Conservation (phyloP, 495 filamentous ascomycete genomes). For the Gamarada debralockiae region DNA sequence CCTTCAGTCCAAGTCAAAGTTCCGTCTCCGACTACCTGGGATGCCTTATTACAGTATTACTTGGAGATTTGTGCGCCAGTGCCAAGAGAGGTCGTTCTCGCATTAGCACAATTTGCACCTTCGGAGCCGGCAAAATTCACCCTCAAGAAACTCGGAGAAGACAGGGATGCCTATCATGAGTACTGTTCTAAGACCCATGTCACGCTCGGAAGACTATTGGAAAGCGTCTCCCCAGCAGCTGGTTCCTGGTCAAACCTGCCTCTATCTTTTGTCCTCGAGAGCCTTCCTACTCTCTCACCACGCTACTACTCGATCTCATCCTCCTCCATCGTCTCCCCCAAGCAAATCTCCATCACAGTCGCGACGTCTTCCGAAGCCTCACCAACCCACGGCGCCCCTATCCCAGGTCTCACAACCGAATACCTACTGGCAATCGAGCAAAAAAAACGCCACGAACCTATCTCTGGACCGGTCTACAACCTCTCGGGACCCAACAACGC, state of each 20-base stretch:
- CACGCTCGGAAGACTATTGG: conserved; percentile 4
- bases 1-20: conserved; percentile 2
- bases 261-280: conserved; percentile 14
- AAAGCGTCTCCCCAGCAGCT: neutral
- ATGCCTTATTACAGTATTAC: conserved; percentile 16
- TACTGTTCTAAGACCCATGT: neutral
- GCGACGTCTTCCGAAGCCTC: neutral
- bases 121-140: neutral
- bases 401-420: conserved; percentile 11
- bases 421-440: conserved; percentile 8
- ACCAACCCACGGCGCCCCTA: neutral
- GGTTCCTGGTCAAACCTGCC: conserved; percentile 11
- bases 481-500: conserved; percentile 30
- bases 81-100: conserved; percentile 2
- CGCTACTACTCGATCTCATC: conserved; percentile 26
- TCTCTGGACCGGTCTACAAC: conserved; percentile 21
- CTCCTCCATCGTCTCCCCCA: conserved; percentile 15
- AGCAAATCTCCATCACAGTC: conserved; percentile 13
- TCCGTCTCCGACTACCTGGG: conserved; percentile 12
- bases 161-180: conserved; percentile 5
- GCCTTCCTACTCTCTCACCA: conserved; percentile 5
- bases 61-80: conserved; percentile 18
- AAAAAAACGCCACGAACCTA: neutral
- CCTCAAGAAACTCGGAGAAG: conserved; percentile 1
- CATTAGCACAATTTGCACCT: conserved; percentile 12